phyloP scores from a whole-genome alignment of 192 early-diverging fungal genomes.

The Coemansia javaensis region DNA sequence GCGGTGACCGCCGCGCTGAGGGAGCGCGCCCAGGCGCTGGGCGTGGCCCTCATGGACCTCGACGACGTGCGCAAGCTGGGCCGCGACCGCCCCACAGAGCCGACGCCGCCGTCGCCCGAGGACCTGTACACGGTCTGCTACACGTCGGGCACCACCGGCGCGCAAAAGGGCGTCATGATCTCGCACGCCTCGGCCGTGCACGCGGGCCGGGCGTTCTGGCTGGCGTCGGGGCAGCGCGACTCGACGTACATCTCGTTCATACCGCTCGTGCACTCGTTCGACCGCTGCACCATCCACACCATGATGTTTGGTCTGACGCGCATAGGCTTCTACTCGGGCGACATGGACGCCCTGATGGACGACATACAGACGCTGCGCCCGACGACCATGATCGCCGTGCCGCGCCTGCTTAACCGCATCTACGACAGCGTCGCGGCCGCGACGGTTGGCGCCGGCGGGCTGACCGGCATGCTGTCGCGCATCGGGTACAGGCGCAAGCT shows the following conservation, averaged over 20 bases:
- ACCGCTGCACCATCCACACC: constrained; percentile 54
- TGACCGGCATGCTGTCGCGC: constrained; percentile 37
- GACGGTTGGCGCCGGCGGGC: constrained; percentile 51
- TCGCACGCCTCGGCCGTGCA: constrained; percentile 53
- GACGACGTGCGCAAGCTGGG: constrained; percentile 57
- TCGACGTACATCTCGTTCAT: constrained; percentile 52
- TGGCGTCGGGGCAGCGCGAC: not conserved
- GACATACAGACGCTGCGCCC: constrained; percentile 72
- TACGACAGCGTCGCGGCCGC: constrained; percentile 61
- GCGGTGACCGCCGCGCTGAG: constrained; percentile 34
- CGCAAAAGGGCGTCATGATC: constrained; percentile 59
- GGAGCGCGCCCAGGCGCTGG: constrained; percentile 57
- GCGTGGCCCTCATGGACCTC: constrained; percentile 54
- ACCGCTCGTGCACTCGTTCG: constrained; percentile 80
- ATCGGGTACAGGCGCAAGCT: constrained; percentile 52
- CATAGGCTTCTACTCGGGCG: constrained; percentile 75
- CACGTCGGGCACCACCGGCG: constrained; percentile 74
- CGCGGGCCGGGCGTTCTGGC: not conserved
- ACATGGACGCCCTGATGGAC: constrained; percentile 61
- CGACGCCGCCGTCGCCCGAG: constrained; percentile 50
- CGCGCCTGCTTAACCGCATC: constrained; percentile 73
- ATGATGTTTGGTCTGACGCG: constrained; percentile 50
- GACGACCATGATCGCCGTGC: constrained; percentile 65
- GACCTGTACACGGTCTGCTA: constrained; percentile 66
- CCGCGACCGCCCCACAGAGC: constrained; percentile 40